These are phyloP conservation scores for Climacium dendroides DNA, from an alignment of 225 moss, liverwort and hornwort species.

Conservation along the genomic window DNA sequence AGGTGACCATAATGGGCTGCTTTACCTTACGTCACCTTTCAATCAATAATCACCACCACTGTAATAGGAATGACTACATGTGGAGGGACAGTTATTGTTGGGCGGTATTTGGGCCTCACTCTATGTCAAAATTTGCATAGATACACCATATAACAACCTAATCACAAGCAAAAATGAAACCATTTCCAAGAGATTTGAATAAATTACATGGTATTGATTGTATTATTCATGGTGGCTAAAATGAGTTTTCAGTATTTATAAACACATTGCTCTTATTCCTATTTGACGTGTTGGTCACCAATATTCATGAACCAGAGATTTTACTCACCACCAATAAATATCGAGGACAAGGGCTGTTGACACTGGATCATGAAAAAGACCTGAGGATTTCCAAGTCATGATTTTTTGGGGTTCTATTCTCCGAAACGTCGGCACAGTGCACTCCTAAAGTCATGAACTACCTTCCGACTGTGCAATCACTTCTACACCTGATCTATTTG, in stretches of 20 bases:
- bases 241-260: neutral
- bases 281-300: neutral
- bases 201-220: neutral
- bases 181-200: neutral
- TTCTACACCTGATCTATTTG: neutral
- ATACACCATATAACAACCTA: neutral
- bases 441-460: neutral
- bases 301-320: neutral
- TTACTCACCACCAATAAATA: neutral
- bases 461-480: neutral
- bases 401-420: neutral
- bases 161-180: neutral
- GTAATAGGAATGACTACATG: neutral
- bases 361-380: neutral
- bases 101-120: neutral
- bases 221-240: neutral
- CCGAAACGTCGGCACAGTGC: neutral
- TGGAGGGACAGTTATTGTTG: neutral
- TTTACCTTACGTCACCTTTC: too few relatives aligned
- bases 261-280: neutral
- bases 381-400: neutral
- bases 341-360: neutral
- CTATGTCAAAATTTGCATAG: neutral
- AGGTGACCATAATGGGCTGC: too few relatives aligned
- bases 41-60: neutral